Evolutionary conservation across 495 filamentous ascomycete genomes (phyloP).

Genomic region (Parmelia sp.): DNA sequence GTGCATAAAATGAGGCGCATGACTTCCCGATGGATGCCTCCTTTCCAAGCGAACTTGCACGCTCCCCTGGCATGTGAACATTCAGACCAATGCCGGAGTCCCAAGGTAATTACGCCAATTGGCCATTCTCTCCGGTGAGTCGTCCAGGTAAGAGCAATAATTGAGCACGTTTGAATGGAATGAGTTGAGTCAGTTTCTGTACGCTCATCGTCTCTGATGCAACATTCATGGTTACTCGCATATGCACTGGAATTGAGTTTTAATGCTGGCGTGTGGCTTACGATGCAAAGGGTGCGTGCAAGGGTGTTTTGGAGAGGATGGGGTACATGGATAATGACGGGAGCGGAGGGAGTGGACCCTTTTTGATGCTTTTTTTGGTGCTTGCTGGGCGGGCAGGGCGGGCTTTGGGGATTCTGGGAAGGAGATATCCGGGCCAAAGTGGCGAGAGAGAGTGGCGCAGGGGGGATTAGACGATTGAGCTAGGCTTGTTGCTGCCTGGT

Average conservation of each 20-base stretch:
- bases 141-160: no score
- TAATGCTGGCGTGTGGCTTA: neutral
- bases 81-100: neutral
- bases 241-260: constrained; percentile 3
- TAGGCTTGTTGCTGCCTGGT: no score
- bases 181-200: no score
- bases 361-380: no score
- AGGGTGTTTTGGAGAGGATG: neutral
- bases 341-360: neutral
- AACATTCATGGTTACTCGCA: neutral
- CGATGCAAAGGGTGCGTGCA: no score
- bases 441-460: no score
- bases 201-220: no score
- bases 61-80: neutral
- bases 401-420: no score
- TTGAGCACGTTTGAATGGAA: neutral
- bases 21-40: neutral
- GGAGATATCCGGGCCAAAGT: no score
- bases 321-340: neutral
- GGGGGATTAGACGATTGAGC: no score
- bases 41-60: neutral
- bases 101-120: no score
- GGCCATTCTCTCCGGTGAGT: neutral
- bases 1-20: neutral
- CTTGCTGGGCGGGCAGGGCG: no score